Percentiles rank a stretch among this genome's conserved stretches.
Conservation (phyloP, 495 filamentous ascomycete genomes). For the Tetracladium marchalianum region DNA sequence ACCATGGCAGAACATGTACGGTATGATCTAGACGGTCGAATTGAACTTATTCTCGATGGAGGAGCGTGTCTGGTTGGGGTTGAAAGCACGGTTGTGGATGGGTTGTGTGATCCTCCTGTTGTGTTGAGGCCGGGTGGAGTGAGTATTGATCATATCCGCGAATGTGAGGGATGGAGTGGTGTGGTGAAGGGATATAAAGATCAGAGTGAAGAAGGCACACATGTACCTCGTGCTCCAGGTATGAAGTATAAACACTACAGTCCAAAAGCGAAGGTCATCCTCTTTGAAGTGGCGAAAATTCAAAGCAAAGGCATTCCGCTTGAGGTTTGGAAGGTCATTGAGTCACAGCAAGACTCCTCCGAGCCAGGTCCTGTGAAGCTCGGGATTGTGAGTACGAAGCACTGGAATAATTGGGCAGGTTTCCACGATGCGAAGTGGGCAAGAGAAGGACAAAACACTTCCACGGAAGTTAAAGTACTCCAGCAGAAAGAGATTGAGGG, state of each 20-base stretch:
- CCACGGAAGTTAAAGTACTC: conserved; percentile 5
- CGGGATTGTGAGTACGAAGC: conserved; percentile 36
- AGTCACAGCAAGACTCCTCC: background rate
- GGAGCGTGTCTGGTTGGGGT: conserved; percentile 80
- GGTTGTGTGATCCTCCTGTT: conserved; percentile 66
- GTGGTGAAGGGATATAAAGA: conserved; percentile 70
- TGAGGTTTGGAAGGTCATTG: conserved; percentile 1
- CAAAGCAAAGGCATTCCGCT: background rate
- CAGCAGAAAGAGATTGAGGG: too few species aligned
- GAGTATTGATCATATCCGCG: conserved; percentile 70
- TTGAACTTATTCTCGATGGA: conserved; percentile 84
- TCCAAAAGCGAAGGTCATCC: conserved; percentile 74
- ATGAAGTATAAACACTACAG: conserved; percentile 99
- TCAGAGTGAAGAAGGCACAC: conserved; percentile 37
- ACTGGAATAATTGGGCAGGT: conserved; percentile 27
- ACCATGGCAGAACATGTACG: conserved; percentile 82
- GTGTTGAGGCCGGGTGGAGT: conserved; percentile 85
- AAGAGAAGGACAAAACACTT: background rate
- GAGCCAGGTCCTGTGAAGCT: conserved; percentile 25
- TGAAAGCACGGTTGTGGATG: conserved; percentile 95
- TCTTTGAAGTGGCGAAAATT: conserved; percentile 51
- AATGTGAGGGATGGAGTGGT: conserved; percentile 70
- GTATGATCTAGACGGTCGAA: conserved; percentile 75
- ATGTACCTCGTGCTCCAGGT: conserved; percentile 72
- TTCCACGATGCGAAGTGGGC: conserved; percentile 3